Evolutionary conservation across 345 rosid species (phyloP).

Genomic region (Murraya koenigii): DNA sequence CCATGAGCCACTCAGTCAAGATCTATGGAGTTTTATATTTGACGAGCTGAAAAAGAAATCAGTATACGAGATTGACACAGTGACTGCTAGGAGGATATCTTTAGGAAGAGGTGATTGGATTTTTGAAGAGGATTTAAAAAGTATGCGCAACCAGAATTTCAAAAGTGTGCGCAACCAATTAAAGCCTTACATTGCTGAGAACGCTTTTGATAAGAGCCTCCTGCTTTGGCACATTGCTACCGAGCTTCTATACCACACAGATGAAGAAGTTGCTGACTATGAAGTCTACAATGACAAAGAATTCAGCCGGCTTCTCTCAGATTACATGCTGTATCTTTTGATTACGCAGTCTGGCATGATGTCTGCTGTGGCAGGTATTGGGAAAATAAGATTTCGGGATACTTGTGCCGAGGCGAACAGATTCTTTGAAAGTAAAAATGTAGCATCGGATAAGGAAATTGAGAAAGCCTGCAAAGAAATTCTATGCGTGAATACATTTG

Average conservation of each 20-base stretch:
- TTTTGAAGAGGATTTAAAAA: slow-evolving; percentile 23
- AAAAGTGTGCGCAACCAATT: slow-evolving; percentile 6
- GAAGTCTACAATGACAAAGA: not conserved
- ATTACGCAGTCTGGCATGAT: slow-evolving; percentile 47
- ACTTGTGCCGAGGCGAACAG: slow-evolving; percentile 40
- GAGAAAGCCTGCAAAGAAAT: too few relatives aligned
- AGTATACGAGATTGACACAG: not conserved
- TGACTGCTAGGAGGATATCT: slow-evolving; percentile 29
- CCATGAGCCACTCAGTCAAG: not conserved
- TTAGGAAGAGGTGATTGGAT: slow-evolving; percentile 57
- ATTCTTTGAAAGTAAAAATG: slow-evolving; percentile 32
- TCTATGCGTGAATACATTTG: too few relatives aligned
- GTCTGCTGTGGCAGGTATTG: slow-evolving; percentile 58
- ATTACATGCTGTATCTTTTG: slow-evolving; percentile 62
- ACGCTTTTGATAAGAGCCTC: slow-evolving; percentile 44
- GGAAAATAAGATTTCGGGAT: slow-evolving; percentile 48
- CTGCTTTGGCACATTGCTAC: slow-evolving; percentile 65
- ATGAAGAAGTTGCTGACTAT: not conserved
- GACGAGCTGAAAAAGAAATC: not conserved
- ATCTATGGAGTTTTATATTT: not conserved
- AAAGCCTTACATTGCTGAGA: slow-evolving; percentile 35
- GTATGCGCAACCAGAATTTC: not conserved
- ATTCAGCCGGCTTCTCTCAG: slow-evolving; percentile 47
- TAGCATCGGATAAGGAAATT: not conserved
- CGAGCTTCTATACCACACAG: slow-evolving; percentile 39